phyloP scores from a whole-genome alignment of 2,329 filamentous ascomycete genomes.

The Pseudogymnoascus sp. region DNA sequence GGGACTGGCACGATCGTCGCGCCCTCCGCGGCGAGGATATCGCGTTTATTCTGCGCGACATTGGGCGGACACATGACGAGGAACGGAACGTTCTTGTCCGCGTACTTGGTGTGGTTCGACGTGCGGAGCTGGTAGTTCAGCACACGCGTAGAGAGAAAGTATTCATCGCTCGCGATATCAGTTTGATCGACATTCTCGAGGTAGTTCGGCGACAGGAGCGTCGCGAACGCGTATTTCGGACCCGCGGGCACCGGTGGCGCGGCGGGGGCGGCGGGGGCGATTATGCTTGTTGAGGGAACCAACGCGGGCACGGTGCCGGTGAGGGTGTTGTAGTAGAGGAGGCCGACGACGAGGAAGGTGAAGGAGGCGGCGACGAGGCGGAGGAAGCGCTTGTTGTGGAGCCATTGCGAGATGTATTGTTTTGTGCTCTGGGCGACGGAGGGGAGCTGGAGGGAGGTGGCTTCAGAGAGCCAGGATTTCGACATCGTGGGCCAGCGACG shows the following conservation, averaged over 20 bases:
- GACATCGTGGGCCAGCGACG: background rate
- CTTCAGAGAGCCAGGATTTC: background rate
- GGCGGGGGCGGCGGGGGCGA: background rate
- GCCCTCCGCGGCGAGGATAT: constrained; percentile 28
- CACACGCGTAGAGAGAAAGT: constrained; percentile 29
- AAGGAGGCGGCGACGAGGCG: background rate
- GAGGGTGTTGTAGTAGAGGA: background rate
- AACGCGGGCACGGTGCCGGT: background rate
- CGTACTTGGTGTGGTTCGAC: constrained; percentile 24
- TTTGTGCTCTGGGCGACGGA: background rate
- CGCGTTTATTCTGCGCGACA: constrained; percentile 19
- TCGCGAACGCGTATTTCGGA: background rate
- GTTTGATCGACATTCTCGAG: background rate
- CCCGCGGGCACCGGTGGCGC: background rate
- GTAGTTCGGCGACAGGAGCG: background rate
- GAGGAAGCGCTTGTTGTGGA: background rate
- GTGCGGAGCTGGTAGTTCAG: constrained; percentile 31
- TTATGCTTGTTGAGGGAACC: background rate
- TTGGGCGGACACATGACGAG: constrained; percentile 27
- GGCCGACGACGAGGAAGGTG: constrained; percentile 1
- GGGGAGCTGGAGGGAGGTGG: background rate
- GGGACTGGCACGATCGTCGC: constrained; percentile 28
- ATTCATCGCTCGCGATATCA: constrained; percentile 22
- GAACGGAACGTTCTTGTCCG: constrained; percentile 23
- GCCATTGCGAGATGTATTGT: constrained; percentile 1